Evolutionary conservation across 805 yeast species (phyloP).

Genomic region (Myxozyma neglecta): DNA sequence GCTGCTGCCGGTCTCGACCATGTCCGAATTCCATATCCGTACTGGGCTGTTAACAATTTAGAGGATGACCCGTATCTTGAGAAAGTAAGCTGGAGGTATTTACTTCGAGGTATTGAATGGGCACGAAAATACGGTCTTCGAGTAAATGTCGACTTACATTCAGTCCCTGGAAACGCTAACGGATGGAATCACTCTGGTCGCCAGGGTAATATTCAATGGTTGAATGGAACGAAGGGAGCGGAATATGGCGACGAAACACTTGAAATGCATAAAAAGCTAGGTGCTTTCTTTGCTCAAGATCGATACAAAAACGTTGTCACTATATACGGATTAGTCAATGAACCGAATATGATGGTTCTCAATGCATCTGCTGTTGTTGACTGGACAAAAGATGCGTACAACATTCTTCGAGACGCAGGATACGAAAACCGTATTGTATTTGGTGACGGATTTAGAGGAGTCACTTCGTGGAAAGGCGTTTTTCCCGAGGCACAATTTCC

Average conservation of each 20-base stretch:
- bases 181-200: slow-evolving; percentile 82
- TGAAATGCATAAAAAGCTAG: slow-evolving; percentile 53
- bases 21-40: slow-evolving; percentile 90
- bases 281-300: slow-evolving; percentile 61
- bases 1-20: slow-evolving; percentile 67
- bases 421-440: slow-evolving; percentile 55
- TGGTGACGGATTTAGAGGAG: slow-evolving; percentile 74
- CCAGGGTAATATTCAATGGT: slow-evolving; percentile 48
- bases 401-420: slow-evolving; percentile 53
- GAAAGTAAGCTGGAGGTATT: slow-evolving; percentile 56
- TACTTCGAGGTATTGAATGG: slow-evolving; percentile 70
- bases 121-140: slow-evolving; percentile 58
- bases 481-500: slow-evolving; percentile 50
- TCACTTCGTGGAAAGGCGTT: slow-evolving; percentile 61
- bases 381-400: slow-evolving; percentile 57
- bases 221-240: slow-evolving; percentile 51
- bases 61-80: slow-evolving; percentile 74
- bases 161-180: slow-evolving; percentile 82
- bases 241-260: slow-evolving; percentile 47
- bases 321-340: slow-evolving; percentile 80
- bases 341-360: slow-evolving; percentile 55
- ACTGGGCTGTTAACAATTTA: slow-evolving; percentile 78
- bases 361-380: slow-evolving; percentile 60
- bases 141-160: slow-evolving; percentile 76
- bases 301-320: slow-evolving; percentile 67